These are phyloP conservation scores for Psilocybe cyanescens DNA, from an alignment of 768 basidiomycete genomes.

Conservation along the genomic window DNA sequence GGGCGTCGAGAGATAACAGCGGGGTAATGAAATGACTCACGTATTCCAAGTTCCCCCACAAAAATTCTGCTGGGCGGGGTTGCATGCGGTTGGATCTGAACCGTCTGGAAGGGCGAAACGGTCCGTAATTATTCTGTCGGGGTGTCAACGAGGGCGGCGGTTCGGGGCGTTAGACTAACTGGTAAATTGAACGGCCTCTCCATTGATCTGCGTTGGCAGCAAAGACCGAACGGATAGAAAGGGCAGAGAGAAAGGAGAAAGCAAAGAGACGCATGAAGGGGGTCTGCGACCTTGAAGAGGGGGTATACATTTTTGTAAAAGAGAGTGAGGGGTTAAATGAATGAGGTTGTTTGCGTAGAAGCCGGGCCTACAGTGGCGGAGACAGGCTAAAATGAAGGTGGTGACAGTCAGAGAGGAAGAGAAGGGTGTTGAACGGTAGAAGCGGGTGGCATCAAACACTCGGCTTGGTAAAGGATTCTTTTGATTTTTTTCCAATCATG, in stretches of 20 bases:
- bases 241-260: constrained; percentile 19
- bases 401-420: constrained; percentile 17
- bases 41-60: constrained; percentile 90
- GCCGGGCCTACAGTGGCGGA: constrained; percentile 9
- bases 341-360: constrained; percentile 9
- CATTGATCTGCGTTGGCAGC: constrained; percentile 76
- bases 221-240: constrained; percentile 32
- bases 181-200: constrained; percentile 81
- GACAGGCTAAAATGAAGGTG: constrained; percentile 11
- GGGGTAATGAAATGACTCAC: constrained; percentile 29
- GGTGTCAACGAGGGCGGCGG: not conserved
- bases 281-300: constrained; percentile 20
- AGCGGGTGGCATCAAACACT: too few relatives aligned
- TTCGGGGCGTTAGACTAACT: constrained; percentile 42
- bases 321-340: constrained; percentile 23
- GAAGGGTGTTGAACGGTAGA: not conserved
- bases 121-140: constrained; percentile 66
- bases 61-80: constrained; percentile 65
- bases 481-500: constrained; percentile 6
- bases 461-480: not conserved
- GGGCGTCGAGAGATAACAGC: not conserved
- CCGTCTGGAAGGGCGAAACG: constrained; percentile 71
- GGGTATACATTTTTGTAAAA: constrained; percentile 9
- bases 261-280: constrained; percentile 21
- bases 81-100: constrained; percentile 55